phyloP scores from a whole-genome alignment of 305 asterid species.

The Plantago rigida region DNA sequence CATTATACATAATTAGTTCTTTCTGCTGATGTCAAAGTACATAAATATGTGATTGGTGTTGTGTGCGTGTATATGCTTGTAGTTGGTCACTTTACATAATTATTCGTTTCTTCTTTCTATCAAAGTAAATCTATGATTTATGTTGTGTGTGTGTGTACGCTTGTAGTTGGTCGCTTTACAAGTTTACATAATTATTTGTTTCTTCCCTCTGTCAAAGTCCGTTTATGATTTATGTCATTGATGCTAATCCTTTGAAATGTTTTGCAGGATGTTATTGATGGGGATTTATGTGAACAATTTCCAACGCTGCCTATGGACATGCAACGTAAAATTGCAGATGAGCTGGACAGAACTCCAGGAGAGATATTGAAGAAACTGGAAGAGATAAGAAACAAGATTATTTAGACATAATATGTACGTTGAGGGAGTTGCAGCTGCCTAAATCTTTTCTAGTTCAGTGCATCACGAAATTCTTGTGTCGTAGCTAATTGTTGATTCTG shows the following conservation, averaged over 20 bases:
- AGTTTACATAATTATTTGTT: no score
- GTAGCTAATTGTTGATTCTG: background rate
- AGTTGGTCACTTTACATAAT: no score
- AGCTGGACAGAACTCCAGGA: slow-evolving; percentile 90
- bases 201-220: background rate
- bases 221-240: background rate
- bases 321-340: slow-evolving; percentile 96
- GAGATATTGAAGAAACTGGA: slow-evolving; percentile 89
- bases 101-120: no score
- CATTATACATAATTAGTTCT: no score
- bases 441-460: background rate
- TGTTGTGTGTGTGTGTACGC: no score
- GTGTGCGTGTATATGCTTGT: no score
- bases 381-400: slow-evolving; percentile 84
- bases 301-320: slow-evolving; percentile 86
- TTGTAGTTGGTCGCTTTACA: no score
- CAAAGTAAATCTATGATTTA: no score
- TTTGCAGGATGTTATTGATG: slow-evolving; percentile 86
- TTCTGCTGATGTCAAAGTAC: no score
- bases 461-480: background rate
- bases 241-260: slow-evolving; percentile 20
- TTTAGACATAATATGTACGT: slow-evolving; percentile 32
- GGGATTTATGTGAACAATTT: slow-evolving; percentile 89
- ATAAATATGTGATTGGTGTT: no score
- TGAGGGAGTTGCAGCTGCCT: slow-evolving; percentile 20